Conservation (phyloP, 2,329 filamentous ascomycete genomes). For the Periconia digitata region DNA sequence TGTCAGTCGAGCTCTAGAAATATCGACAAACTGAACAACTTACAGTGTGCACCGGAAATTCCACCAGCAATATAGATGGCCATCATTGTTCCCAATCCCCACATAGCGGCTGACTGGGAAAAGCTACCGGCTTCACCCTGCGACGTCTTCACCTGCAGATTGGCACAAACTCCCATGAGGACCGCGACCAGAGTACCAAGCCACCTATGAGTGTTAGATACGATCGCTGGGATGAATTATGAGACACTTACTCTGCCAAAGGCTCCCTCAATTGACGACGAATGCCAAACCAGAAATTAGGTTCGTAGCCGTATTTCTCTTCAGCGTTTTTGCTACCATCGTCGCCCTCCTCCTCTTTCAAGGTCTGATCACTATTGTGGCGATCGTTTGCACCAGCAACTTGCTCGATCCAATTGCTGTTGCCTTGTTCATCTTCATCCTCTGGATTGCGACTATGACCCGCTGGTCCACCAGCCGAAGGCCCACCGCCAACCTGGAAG, state of each 20-base stretch:
- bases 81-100: slow-evolving; percentile 56
- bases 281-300: slow-evolving; percentile 16
- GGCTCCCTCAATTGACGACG: slow-evolving; percentile 14
- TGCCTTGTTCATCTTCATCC: slow-evolving; percentile 10
- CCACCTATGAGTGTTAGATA: slow-evolving; percentile 1
- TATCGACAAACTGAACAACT: slow-evolving; percentile 23
- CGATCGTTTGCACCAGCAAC: slow-evolving; percentile 4
- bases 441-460: slow-evolving; percentile 9
- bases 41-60: slow-evolving; percentile 50
- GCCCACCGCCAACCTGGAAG: slow-evolving; percentile 7
- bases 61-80: slow-evolving; percentile 47
- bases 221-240: not conserved
- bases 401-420: slow-evolving; percentile 11
- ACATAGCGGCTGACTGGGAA: slow-evolving; percentile 24
- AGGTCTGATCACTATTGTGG: slow-evolving; percentile 6
- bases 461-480: slow-evolving; percentile 8
- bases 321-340: not conserved
- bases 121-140: slow-evolving; percentile 9
- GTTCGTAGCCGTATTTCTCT: slow-evolving; percentile 7
- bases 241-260: slow-evolving; percentile 13
- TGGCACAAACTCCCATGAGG: slow-evolving; percentile 15
- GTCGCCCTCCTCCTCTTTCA: slow-evolving; percentile 2
- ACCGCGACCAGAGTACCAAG: slow-evolving; percentile 9
- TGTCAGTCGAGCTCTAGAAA: not conserved
- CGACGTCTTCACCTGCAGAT: slow-evolving; percentile 14